These are phyloP conservation scores for Basipetospora chlamydospora DNA, from an alignment of 2,329 filamentous ascomycete genomes.

Conservation along the genomic window DNA sequence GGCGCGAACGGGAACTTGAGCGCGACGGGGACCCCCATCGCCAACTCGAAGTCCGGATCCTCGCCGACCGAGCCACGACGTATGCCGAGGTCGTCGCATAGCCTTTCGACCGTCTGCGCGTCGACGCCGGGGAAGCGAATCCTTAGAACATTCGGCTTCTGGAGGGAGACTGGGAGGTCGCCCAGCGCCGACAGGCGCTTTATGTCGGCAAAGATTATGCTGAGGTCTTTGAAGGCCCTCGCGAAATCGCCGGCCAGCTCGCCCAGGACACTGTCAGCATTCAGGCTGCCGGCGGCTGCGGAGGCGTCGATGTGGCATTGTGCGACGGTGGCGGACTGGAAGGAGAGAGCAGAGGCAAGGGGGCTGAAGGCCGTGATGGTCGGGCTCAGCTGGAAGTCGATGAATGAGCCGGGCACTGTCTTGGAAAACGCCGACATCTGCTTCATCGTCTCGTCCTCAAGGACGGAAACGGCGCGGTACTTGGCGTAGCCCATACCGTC, in stretches of 20 bases:
- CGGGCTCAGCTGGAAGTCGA: slow-evolving; percentile 81
- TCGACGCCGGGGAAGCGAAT: slow-evolving; percentile 89
- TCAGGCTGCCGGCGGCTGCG: slow-evolving; percentile 45
- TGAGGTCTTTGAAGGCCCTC: slow-evolving; percentile 70
- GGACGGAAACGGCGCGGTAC: slow-evolving; percentile 60
- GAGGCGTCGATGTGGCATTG: slow-evolving; percentile 15
- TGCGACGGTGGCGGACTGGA: slow-evolving; percentile 1
- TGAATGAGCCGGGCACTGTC: slow-evolving; percentile 55
- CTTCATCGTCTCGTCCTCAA: slow-evolving; percentile 58
- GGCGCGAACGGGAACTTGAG: slow-evolving; percentile 81
- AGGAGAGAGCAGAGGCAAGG: slow-evolving; percentile 41
- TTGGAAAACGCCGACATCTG: slow-evolving; percentile 48
- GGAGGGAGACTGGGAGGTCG: slow-evolving; percentile 67
- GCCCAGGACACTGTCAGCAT: slow-evolving; percentile 72
- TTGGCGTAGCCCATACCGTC: slow-evolving; percentile 59
- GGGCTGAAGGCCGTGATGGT: slow-evolving; percentile 79
- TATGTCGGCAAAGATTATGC: slow-evolving; percentile 66
- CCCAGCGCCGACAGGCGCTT: slow-evolving; percentile 63
- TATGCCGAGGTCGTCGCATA: slow-evolving; percentile 81
- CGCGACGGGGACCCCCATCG: slow-evolving; percentile 55
- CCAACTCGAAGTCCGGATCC: slow-evolving; percentile 57
- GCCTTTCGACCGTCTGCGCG: slow-evolving; percentile 59
- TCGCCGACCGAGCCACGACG: slow-evolving; percentile 65
- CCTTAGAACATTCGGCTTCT: slow-evolving; percentile 52
- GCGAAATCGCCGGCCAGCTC: slow-evolving; percentile 79